Conservation (phyloP, 352 stramenopile genomes). For the Plasmopara muralis region DNA sequence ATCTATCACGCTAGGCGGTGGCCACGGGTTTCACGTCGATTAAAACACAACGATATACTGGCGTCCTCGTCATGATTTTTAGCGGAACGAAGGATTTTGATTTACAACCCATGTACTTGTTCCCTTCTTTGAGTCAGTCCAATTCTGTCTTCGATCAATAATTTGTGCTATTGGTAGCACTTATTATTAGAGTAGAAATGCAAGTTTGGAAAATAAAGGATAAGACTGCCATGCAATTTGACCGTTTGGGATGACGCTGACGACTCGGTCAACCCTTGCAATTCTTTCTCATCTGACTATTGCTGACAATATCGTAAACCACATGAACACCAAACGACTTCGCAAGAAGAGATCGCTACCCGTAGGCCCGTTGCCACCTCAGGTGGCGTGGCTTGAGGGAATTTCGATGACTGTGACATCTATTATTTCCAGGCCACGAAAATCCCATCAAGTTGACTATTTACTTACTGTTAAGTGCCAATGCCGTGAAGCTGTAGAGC, state of each 20-base stretch:
- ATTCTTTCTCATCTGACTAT: constrained; percentile 14
- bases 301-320: constrained; percentile 1
- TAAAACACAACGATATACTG: constrained; percentile 57
- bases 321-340: constrained; percentile 18
- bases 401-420: constrained; percentile 26
- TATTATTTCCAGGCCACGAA: constrained; percentile 9
- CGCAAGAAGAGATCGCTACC: constrained; percentile 20
- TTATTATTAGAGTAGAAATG: background rate
- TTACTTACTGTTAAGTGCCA: constrained; percentile 23
- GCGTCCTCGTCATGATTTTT: constrained; percentile 31
- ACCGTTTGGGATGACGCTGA: constrained; percentile 14
- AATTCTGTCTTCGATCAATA: no score
- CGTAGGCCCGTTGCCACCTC: constrained; percentile 12
- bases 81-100: background rate
- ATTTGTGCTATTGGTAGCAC: background rate
- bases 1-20: constrained; percentile 39
- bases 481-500: constrained; percentile 4
- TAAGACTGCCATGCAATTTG: constrained; percentile 10
- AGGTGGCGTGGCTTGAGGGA: constrained; percentile 23
- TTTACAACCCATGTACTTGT: constrained; percentile 3
- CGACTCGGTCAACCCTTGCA: background rate
- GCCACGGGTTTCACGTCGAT: constrained; percentile 66
- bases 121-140: no score
- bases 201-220: constrained; percentile 11
- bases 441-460: constrained; percentile 22